phyloP scores from a whole-genome alignment of 2,329 filamentous ascomycete genomes.

The Botryotinia convoluta region DNA sequence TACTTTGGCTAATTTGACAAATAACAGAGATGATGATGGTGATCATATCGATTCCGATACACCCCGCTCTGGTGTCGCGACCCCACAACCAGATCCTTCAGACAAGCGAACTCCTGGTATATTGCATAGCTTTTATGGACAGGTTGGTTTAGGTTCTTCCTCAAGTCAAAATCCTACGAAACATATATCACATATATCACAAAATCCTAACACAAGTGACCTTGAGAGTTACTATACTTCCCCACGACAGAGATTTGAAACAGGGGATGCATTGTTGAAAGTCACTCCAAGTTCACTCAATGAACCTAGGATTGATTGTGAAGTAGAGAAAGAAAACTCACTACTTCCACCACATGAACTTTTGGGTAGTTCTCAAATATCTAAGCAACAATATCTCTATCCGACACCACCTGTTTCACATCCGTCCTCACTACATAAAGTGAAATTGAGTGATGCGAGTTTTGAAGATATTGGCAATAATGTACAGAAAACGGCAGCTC shows the following conservation, averaged over 20 bases:
- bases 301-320: conserved; percentile 30
- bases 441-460: conserved; percentile 44
- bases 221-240: conserved; percentile 27
- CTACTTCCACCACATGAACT: conserved; percentile 30
- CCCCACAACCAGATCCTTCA: conserved; percentile 86
- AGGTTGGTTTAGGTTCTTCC: conserved; percentile 92
- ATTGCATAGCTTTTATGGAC: conserved; percentile 92
- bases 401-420: conserved; percentile 58
- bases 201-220: conserved; percentile 26
- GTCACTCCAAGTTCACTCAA: conserved; percentile 31
- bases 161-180: conserved; percentile 32
- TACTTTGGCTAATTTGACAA: conserved; percentile 33
- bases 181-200: conserved; percentile 32
- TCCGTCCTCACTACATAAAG: conserved; percentile 45
- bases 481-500: conserved; percentile 38
- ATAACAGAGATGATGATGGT: conserved; percentile 58
- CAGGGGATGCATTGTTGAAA: conserved; percentile 29
- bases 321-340: conserved; percentile 30
- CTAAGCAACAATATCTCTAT: conserved; percentile 44
- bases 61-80: conserved; percentile 86
- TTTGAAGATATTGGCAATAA: conserved; percentile 41
- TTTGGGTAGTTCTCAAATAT: conserved; percentile 28
- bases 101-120: conserved; percentile 96
- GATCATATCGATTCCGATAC: conserved; percentile 82
- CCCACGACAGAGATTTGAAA: conserved; percentile 27